Base-by-base conservation (phyloP, 768 basidiomycete genomes). In the Mycena polygramma region DNA sequence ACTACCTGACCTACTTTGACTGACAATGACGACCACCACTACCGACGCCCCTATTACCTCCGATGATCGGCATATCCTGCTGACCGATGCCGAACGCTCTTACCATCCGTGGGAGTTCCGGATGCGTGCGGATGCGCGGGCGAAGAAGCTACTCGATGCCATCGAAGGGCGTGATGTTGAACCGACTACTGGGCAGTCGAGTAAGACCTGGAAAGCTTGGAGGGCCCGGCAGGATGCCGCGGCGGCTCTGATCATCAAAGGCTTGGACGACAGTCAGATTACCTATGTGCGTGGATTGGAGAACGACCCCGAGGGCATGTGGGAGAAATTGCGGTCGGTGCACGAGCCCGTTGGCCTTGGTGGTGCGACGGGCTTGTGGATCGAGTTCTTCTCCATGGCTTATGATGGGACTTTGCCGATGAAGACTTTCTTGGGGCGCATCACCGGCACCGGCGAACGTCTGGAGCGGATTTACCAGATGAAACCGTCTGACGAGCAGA, bases 71-170 rank as follows among this genome's bases (percentile, higher is more conserved):
- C n/a, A 15, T 10, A 24, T 59, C 24, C 43, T 59, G 43, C 58
- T 59, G 24, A 59, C 58, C 41, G 58, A 59, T 45, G 24, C 22
- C 10, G 43, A n/a, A 13, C 22, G 58, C 24, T 45, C 58, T 15
- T 59, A 59, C 26, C 43, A 59, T 59, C 58, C 43, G 58, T 46
- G 58, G 58, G 58, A 59, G 58, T 59, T 59, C 58, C 58, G 58
- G 17, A 45, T 46, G 43, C 58, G 43, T 26, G 58, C 58, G 46
- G 58, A 59, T 13, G 43, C 43, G 43, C 58, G 24, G 41, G 11
- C 22, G 43, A 59, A 59, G 43, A 59, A 59, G 30, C 26, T 59
- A 24, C n/a, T 59, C 30, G 58, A 59, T 7, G 24, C 43, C 6
- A 59, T 59, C 20, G 43, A 59, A 20, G 58, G 43, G 17, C 6